Evolutionary conservation across 176 grass and related monocot species (phyloP), one percentile per base, ranked within the genome.

Genomic region (Triticum monococcum): DNA sequence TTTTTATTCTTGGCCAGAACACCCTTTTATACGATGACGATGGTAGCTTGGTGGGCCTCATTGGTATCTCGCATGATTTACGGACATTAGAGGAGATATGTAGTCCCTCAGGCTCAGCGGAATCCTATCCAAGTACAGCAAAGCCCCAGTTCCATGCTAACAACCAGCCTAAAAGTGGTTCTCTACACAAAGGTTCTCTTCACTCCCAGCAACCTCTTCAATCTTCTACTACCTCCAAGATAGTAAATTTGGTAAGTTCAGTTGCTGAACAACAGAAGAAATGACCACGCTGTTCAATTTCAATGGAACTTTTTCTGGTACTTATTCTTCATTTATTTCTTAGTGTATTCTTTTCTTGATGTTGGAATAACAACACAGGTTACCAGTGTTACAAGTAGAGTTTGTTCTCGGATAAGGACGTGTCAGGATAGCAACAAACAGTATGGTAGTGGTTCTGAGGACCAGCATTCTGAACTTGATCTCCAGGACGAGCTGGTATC

Each of bases 21-120:
- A 94, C 96, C 17, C 96, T 90, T 74, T 94, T 98, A 76, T 90
- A 98, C 56, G 96, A 96, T 62, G 93, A 98, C 25, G 88, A 98
- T 69, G 90, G 88, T 77, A 89, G 84, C 65, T 86, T 98, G 59
- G 65, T 98, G 25, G 96, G 96, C 36, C 87, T 98, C 20, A 95
- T 94, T 86, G 94, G 90, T 75, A 86, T 98, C 8, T 96, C 93
- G 7, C 86, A 74, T 46, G 96, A 98, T 92, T 62, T 79, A 2
- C 80, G 81, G 20, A 87, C 81, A 57, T 83, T 94, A 61, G 91
- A 94, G 70, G 93, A 92, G 11, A 75, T 72, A 69, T 20, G 81
- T 22, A 77, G 89, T 31, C 46, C 38, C 84, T 76, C 85, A 40
- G 45, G 37, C 64, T 91, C 85, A 76, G 38, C 32, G 17, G 74